Evolutionary conservation across 805 yeast genomes (phyloP), one percentile per base, ranked within the genome.

Genomic region (Candida golubevii): DNA sequence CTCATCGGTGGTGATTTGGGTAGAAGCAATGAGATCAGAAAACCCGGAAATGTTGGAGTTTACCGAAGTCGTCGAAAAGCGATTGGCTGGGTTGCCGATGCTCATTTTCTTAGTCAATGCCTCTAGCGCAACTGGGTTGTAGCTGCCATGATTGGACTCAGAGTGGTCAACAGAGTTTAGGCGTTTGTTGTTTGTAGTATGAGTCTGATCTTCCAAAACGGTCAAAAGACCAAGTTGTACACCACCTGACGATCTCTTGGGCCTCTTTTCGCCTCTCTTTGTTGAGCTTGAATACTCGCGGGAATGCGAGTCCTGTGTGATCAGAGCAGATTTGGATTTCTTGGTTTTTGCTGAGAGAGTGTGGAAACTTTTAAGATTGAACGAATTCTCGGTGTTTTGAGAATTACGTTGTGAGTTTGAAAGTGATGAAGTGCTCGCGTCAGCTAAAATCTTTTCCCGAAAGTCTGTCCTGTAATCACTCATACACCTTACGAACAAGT

Each of bases 1-100:
- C 33, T 55, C 61, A 38, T 56, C 61, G 8, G 66, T 66, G 38
- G 51, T 83, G 55, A 50, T 75, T 53, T 55, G 74, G 60, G 63
- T 72, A 54, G 68, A 77, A 72, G 56, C 75, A 58, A 41, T 75
- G 52, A 39, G 75, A 67, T 49, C 82, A 62, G 63, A 79, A 56
- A 48, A 62, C 62, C 65, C 84, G 65, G 59, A 72, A 53, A 44
- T 60, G 55, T 47, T 85, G 45, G 64, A 84, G 62, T 54, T 75
- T 69, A 48, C 71, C 44, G 59, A 85, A 57, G 39, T 77, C 69
- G 68, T 49, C 8, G 87, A 78, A 46, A 77, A 80, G 37, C 82
- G 75, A 45, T 78, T 83, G 13, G 75, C 74, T 42, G 75, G 68
- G 8, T 36, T 46, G 13, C 53, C 45, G 8, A 49, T 23, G 18